These are phyloP conservation scores for Tritrichomonas musculus DNA, from an alignment of 208 protist genomes.

Conservation along the genomic window DNA sequence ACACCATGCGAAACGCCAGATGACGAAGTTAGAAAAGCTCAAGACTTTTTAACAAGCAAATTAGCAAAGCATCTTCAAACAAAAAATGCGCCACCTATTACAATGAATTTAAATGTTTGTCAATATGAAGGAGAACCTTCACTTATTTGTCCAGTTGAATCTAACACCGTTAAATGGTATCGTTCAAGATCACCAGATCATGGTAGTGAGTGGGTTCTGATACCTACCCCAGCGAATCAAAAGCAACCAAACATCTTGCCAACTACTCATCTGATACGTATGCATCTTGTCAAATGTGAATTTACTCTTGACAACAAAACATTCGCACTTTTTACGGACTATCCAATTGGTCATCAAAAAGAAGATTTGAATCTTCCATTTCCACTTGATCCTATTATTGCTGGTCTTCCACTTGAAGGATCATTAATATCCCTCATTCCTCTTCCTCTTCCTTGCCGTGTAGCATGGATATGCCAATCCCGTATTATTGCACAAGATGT, in stretches of 20 bases:
- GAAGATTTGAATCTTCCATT: not conserved
- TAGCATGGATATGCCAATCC: not conserved
- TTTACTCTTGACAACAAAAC: not conserved
- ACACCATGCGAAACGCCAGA: not conserved
- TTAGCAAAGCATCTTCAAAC: not conserved
- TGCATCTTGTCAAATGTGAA: slow-evolving; percentile 13
- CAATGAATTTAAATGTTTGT: not conserved
- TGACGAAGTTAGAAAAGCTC: not conserved
- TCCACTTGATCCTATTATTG: not conserved
- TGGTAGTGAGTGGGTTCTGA: not conserved
- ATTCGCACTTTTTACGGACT: not conserved
- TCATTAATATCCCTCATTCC: not conserved
- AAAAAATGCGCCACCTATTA: too few species aligned
- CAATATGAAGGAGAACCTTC: not conserved
- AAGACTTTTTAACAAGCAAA: not conserved
- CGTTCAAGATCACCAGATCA: not conserved
- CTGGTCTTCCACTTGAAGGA: slow-evolving; percentile 12
- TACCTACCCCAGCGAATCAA: not conserved
- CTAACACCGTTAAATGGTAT: not conserved
- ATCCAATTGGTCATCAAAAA: not conserved
- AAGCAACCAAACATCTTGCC: not conserved
- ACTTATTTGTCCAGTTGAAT: not conserved
- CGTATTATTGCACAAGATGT: not conserved
- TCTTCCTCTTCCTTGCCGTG: not conserved
- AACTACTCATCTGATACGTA: not conserved